phyloP scores from a whole-genome alignment of 768 basidiomycete species.

The Termitomyces sp. region DNA sequence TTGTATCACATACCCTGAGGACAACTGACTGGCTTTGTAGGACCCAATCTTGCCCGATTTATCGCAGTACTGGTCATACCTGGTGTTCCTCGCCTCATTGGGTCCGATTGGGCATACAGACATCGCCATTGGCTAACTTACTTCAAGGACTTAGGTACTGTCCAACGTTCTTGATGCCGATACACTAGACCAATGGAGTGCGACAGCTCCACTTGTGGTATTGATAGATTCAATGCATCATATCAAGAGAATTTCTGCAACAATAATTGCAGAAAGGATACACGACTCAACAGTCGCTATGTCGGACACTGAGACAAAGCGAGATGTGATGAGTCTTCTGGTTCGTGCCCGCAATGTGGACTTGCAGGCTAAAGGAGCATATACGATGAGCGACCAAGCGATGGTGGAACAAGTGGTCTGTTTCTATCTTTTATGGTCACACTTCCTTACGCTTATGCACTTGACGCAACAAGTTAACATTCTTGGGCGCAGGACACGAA shows the following conservation, averaged over 20 bases:
- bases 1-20: background rate
- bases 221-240: constrained; percentile 35
- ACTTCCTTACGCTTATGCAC: background rate
- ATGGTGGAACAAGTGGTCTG: constrained; percentile 51
- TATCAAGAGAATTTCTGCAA: constrained; percentile 33
- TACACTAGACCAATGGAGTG: background rate
- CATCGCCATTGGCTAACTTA: constrained; percentile 27
- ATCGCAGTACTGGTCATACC: constrained; percentile 31
- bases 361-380: constrained; percentile 26
- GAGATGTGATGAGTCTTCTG: constrained; percentile 50
- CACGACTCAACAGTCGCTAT: constrained; percentile 25
- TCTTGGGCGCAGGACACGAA: constrained; percentile 42
- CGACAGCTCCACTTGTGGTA: constrained; percentile 15
- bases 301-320: constrained; percentile 35
- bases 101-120: constrained; percentile 31
- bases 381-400: constrained; percentile 39
- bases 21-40: constrained; percentile 3
- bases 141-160: constrained; percentile 17
- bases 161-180: background rate
- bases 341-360: constrained; percentile 38
- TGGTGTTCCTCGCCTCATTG: constrained; percentile 25
- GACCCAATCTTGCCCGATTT: constrained; percentile 30
- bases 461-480: constrained; percentile 30
- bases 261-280: constrained; percentile 38
- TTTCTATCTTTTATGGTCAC: constrained; percentile 2